A percentile compares a stretch with the other conserved stretches of the same genome.
Conservation (phyloP, 2,329 filamentous ascomycete genomes). For the Tolypocladium pustulatum region DNA sequence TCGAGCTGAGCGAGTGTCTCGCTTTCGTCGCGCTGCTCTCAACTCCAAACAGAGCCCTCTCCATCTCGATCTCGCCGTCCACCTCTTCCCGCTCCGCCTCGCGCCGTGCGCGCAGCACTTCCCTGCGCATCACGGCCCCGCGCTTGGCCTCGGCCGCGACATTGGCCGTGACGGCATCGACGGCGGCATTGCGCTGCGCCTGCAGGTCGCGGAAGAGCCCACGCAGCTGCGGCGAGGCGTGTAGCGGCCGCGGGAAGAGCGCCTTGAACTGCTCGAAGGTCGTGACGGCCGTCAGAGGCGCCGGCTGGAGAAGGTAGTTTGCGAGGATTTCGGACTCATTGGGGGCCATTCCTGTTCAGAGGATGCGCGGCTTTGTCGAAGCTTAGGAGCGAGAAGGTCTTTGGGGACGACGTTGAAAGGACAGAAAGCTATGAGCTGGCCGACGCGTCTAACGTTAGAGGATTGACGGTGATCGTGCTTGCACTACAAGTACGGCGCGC, state of each 20-base stretch:
- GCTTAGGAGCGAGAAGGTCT: neutral
- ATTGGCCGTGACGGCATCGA: conserved; percentile 56
- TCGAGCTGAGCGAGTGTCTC: conserved; percentile 51
- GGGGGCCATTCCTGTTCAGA: conserved; percentile 47
- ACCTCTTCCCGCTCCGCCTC: conserved; percentile 42
- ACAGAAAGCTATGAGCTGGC: neutral
- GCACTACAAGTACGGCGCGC: neutral
- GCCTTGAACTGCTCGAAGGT: conserved; percentile 65
- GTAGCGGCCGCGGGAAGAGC: conserved; percentile 61
- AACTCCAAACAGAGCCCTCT: conserved; percentile 50
- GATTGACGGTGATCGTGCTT: neutral
- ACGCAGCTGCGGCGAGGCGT: conserved; percentile 55
- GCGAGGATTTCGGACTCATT: conserved; percentile 65
- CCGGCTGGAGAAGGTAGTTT: conserved; percentile 69
- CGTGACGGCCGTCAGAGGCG: conserved; percentile 62
- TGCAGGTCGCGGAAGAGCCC: conserved; percentile 72
- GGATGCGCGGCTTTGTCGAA: neutral
- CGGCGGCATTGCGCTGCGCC: conserved; percentile 55
- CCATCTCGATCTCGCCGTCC: conserved; percentile 55
- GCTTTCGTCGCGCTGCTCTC: conserved; percentile 31
- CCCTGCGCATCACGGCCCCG: conserved; percentile 46
- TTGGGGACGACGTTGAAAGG: neutral
- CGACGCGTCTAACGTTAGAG: neutral
- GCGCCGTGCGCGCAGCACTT: conserved; percentile 42
- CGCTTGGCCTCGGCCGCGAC: conserved; percentile 55